Conservation (phyloP, 2,329 filamentous ascomycete genomes). For the Thyridium curvatum region DNA sequence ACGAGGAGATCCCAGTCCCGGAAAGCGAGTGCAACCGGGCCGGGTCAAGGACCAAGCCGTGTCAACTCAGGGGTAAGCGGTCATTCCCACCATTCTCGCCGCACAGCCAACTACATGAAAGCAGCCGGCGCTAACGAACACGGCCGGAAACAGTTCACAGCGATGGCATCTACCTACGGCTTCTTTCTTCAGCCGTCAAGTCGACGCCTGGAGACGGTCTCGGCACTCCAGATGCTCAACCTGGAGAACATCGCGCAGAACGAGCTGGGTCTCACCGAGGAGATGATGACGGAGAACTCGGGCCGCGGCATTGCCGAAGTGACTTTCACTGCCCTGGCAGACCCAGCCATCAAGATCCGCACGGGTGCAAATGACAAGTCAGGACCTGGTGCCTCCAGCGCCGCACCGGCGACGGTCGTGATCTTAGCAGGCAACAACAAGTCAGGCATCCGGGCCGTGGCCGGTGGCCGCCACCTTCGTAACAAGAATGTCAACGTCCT, state of each 20-base stretch:
- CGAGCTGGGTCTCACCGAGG: constrained; percentile 80
- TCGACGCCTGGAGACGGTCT: constrained; percentile 55
- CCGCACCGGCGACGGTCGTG: constrained; percentile 41
- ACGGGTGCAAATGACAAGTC: constrained; percentile 13
- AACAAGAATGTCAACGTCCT: constrained; percentile 78
- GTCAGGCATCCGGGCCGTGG: constrained; percentile 76
- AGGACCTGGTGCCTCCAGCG: constrained; percentile 14
- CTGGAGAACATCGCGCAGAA: constrained; percentile 86
- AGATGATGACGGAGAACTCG: constrained; percentile 87
- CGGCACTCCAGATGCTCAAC: constrained; percentile 80
- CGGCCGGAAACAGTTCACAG: too few species aligned
- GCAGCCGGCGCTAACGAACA: constrained; percentile 19
- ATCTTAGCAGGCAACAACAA: constrained; percentile 95
- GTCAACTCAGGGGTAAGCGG: constrained; percentile 40
- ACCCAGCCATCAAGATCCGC: constrained; percentile 52
- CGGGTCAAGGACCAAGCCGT: constrained; percentile 35
- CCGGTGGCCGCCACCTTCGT: constrained; percentile 78
- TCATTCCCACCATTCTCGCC: constrained; percentile 14
- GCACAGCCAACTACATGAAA: constrained; percentile 14
- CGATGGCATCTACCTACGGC: constrained; percentile 21
- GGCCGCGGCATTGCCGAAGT: constrained; percentile 85
- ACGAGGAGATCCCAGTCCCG: constrained; percentile 48
- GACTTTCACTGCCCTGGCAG: constrained; percentile 61
- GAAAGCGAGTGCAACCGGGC: constrained; percentile 41
- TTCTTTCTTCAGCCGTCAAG: constrained; percentile 50